These are phyloP conservation scores for Physcomitrellopsis africana DNA, from an alignment of 225 moss, liverwort and hornwort species.

Conservation along the genomic window DNA sequence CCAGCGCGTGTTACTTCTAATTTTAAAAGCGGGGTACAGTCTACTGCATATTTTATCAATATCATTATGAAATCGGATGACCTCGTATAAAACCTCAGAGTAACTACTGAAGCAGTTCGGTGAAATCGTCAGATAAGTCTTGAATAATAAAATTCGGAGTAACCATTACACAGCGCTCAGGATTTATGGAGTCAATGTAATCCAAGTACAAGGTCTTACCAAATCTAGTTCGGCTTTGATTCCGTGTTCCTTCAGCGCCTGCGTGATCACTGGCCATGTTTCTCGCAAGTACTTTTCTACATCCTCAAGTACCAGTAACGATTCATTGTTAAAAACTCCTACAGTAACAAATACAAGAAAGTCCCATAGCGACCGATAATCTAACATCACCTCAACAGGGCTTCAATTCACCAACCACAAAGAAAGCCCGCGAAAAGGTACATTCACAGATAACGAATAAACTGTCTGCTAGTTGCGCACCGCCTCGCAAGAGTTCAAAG, in stretches of 20 bases:
- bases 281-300: conserved; percentile 94
- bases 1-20: not conserved
- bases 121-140: not conserved
- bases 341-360: not conserved
- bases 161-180: not conserved
- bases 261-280: conserved; percentile 79
- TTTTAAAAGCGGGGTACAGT: no score
- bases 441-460: not conserved
- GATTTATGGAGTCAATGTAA: not conserved
- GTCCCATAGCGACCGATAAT: not conserved
- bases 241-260: conserved; percentile 86
- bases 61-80: not conserved
- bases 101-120: not conserved
- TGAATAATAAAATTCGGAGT: not conserved
- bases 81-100: not conserved
- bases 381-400: not conserved
- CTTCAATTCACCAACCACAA: not conserved
- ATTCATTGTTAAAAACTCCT: not conserved
- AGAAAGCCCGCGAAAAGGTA: not conserved
- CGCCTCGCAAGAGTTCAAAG: no score
- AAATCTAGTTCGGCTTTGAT: conserved; percentile 79
- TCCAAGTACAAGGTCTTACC: conserved; percentile 42
- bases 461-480: not conserved
- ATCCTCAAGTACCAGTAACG: conserved; percentile 5
- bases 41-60: not conserved